Conservation (phyloP, 345 rosid species). For the Cardamine resedifolia region DNA sequence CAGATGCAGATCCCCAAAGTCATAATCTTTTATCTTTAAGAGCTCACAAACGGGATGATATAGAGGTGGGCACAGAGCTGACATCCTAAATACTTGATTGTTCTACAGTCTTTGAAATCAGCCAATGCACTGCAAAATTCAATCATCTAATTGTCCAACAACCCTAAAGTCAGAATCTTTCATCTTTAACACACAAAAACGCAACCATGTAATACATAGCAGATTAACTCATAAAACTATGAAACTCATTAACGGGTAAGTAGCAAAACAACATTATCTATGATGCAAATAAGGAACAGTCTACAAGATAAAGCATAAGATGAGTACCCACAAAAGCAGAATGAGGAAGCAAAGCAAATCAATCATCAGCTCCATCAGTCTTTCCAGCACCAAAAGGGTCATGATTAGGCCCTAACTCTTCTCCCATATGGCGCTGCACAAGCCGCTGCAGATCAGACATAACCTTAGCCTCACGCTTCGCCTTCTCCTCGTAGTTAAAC, state of each 20-base stretch:
- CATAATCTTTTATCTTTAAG: not conserved
- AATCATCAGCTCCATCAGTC: constrained; percentile 73
- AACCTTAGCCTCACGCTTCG: constrained; percentile 95
- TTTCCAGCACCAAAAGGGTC: constrained; percentile 83
- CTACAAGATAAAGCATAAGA: constrained; percentile 28
- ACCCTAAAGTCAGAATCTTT: not conserved
- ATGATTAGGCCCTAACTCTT: constrained; percentile 93
- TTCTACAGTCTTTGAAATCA: not conserved
- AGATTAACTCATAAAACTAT: not conserved
- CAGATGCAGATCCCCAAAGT: not conserved
- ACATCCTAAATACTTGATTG: not conserved
- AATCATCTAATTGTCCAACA: not conserved
- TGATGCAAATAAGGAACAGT: constrained; percentile 2
- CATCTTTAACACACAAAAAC: constrained; percentile 25
- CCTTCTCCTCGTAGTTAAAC: constrained; percentile 98
- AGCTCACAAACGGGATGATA: not conserved
- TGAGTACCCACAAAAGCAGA: constrained; percentile 1
- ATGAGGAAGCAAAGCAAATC: constrained; percentile 22
- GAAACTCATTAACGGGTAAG: constrained; percentile 12
- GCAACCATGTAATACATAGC: not conserved
- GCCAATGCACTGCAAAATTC: not conserved
- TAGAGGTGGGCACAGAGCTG: not conserved
- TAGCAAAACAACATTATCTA: constrained; percentile 17
- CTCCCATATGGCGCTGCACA: constrained; percentile 94
- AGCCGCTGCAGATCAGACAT: constrained; percentile 93